These are phyloP conservation scores for Onygenales sp. DNA, from an alignment of 2,329 filamentous ascomycete genomes.

Conservation along the genomic window DNA sequence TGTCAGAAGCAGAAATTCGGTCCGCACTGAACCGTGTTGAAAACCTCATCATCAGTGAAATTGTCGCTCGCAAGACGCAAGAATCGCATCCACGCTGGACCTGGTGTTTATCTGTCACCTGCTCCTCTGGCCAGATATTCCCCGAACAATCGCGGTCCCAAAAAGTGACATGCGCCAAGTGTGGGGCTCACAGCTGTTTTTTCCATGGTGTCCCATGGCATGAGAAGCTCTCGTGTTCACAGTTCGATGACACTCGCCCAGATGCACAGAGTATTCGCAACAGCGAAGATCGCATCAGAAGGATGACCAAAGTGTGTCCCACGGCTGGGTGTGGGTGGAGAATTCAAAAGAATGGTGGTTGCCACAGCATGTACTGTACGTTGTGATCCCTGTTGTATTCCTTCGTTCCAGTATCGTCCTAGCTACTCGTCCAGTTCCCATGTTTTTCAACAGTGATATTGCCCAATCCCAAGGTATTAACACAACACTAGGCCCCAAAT, in stretches of 20 bases:
- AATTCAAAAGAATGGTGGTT: conserved; percentile 13
- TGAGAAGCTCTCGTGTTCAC: conserved; percentile 8
- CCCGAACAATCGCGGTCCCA: not conserved
- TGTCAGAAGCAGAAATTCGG: conserved; percentile 1
- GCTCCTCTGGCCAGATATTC: conserved; percentile 2
- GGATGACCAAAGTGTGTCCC: conserved; percentile 12
- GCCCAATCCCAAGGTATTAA: not conserved
- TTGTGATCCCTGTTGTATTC: not conserved
- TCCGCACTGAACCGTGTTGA: conserved; percentile 2
- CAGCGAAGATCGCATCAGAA: conserved; percentile 8
- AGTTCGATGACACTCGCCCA: conserved; percentile 8
- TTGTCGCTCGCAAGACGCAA: not conserved
- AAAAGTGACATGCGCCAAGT: conserved; percentile 9
- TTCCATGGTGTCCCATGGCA: conserved; percentile 13
- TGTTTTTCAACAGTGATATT: not conserved
- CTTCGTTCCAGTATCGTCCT: not conserved
- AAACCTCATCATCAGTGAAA: not conserved
- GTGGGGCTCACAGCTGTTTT: conserved; percentile 9
- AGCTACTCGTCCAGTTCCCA: too few relatives aligned
- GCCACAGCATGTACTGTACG: conserved; percentile 10
- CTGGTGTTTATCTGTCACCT: conserved; percentile 2
- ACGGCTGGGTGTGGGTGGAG: conserved; percentile 7
- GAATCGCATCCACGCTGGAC: conserved; percentile 4
- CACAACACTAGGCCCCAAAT: conserved; percentile 1
- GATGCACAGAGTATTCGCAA: not conserved